Base-by-base conservation (phyloP, 148 eudicot genomes). In the Rhododendron simsii region DNA sequence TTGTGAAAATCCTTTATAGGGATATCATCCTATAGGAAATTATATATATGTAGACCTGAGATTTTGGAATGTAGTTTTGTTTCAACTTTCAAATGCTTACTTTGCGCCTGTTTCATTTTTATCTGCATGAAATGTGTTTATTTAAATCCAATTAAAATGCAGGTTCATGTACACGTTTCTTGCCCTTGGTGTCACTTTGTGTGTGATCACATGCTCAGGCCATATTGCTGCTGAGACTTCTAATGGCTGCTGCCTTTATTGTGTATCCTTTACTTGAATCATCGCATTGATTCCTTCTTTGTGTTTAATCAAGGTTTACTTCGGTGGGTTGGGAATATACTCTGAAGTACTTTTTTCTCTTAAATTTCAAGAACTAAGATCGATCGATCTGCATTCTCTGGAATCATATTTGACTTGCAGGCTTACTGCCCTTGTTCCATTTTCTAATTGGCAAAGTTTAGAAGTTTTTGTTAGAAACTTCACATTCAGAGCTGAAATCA, bases 141-240 rank as follows among this genome's bases (percentile, higher is more conserved):
- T 80, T 26, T 33, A 55, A 55, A 15, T 33, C 35, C 41, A 14
- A 15, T 55, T 74, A 1, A 73, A 55, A 39, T 92, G 86, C 92
- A 94, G 98, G 98, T 95, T 95, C 86, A 93, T 95, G 81, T 94
- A 92, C 89, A 83, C 92, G 73, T 91, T 92, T 83, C 87, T 93
- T 81, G 98, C 94, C 84, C 76, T 95, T 71, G 98, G 96, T 78
- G 86, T 87, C 44, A 86, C 86, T 51, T 87, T 92, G 90, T 93
- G 95, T 85, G 81, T 94, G 76, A 88, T 93, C 83, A 87, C 98
- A 39, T 93, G 94, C 90, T 89, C 91, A 4, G 98, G 98, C 63
- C 96, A 95, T 87, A 87, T 95, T 88, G 97, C 96, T 84, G 98
- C 96, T 7, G 98, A 95, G 90, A 95, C 98, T 80, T 87, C 90